Evolutionary conservation across 805 yeast genomes (phyloP), one percentile per base, ranked within the genome.

Genomic region (Saccharomyces kudriavzevii): DNA sequence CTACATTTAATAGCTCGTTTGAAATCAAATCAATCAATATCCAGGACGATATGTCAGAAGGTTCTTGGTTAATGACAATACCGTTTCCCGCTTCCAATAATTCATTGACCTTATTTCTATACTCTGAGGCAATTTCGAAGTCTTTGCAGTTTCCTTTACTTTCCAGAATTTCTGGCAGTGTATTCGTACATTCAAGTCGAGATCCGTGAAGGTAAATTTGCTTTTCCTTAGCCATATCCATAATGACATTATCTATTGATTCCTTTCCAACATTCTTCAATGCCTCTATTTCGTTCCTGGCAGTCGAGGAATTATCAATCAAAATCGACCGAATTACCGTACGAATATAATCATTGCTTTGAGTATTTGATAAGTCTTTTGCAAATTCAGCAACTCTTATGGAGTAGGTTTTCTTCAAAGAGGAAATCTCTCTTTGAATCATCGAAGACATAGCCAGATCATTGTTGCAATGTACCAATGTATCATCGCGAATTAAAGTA

Each of bases 391-490:
- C 49, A 64, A 70, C 22, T 27, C 40, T 13, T 31, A 25, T 26
- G 27, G 56, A 26, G 76, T 70, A 62, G 0, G 78, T 69, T 1
- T 73, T 69, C 40, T 72, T 73, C 0, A 80, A 68, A 49, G 84
- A 67, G 27, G 75, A 70, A 10, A 78, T 78, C 59, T 87, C 91
- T 52, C 86, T 79, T 60, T 85, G 89, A 52, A 85, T 72, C 85
- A 87, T 82, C 1, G 96, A 84, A 28, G 79, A 75, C 50, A 77
- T 79, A 46, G 77, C 82, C 50, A 79, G 74, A 25, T 80, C 82
- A 30, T 63, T 70, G 28, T 68, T 59, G 17, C 62, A 57, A 2
- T 67, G 71, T 40, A 54, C 52, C 2, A 56, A 56, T 14, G 59
- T 65, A 5, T 60, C 43, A 20, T 69, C 68, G 8, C 71, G 72